Evolutionary conservation across 148 eudicot genomes (phyloP).

Genomic region (Camellia granthamiana): DNA sequence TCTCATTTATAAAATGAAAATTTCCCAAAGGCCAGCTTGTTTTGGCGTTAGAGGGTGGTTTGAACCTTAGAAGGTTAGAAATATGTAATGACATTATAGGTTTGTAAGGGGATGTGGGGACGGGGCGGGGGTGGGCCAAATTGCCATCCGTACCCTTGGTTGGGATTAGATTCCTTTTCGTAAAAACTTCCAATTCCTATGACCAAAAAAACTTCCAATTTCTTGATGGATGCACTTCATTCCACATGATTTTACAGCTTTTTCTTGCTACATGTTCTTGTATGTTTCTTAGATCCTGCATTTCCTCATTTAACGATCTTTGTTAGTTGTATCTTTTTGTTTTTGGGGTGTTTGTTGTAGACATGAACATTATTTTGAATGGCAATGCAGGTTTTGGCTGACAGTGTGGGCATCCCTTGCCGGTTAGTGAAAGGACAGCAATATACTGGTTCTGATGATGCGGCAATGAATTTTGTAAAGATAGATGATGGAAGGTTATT

Average conservation of each 20-base stretch:
- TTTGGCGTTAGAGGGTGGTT: too few relatives aligned
- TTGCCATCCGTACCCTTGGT: too few relatives aligned
- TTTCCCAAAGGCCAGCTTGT: too few relatives aligned
- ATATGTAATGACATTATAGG: too few relatives aligned
- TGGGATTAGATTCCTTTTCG: too few relatives aligned
- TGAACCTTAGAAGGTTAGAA: too few relatives aligned
- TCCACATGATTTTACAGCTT: not conserved
- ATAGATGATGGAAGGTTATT: slow-evolving; percentile 73
- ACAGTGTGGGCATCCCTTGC: slow-evolving; percentile 82
- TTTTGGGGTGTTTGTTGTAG: not conserved
- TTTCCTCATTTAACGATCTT: not conserved
- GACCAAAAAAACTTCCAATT: not conserved
- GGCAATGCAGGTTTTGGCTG: slow-evolving; percentile 79
- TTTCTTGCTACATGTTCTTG: not conserved
- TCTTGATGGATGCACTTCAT: not conserved
- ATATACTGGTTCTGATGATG: slow-evolving; percentile 83
- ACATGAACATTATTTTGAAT: slow-evolving; percentile 12
- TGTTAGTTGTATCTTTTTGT: not conserved
- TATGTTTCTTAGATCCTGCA: not conserved
- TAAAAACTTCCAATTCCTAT: not conserved
- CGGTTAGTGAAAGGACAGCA: slow-evolving; percentile 84
- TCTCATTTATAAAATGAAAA: too few relatives aligned
- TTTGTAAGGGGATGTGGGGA: too few relatives aligned
- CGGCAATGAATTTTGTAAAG: slow-evolving; percentile 81
- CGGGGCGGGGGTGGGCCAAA: too few relatives aligned